Evolutionary conservation across 768 basidiomycete genomes (phyloP), one percentile per base, ranked within the genome.

Genomic region (Hericium rajendrae): DNA sequence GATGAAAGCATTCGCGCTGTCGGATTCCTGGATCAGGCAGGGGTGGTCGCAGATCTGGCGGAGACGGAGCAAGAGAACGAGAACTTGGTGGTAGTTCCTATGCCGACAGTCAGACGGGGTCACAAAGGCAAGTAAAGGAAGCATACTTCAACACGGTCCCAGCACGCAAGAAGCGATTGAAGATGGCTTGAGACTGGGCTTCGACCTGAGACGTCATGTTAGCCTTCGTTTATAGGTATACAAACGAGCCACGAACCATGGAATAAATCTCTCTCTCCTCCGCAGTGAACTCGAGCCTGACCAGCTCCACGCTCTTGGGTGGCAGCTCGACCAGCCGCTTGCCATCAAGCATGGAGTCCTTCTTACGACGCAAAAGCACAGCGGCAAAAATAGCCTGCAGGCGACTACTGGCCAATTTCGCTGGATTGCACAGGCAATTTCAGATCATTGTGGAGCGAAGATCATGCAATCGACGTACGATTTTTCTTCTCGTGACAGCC

Each of bases 31-130:
- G 37, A 88, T 81, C 6, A 89, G 72, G 13, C 75, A 78, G 2
- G 88, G 83, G 66, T 88, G 86, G 39, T 80, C 78, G 64, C 84
- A 86, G 39, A 86, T 70, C 64, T 88, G 86, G 10, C 85, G 77
- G 1, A 90, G 74, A 11, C 86, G 73, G 38, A 78, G 66, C 1
- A 80, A 68, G 63, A 80, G 66, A 4, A 76, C 73, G n/a, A 81
- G 67, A 16, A 81, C 72, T 63, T 80, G 78, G 43, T 76, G 72
- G 59, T 83, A 83, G 61, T 86, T 82, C 65, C 78, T 80, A 46
- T 12, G 38, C 9, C 12, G n/a, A 24, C 41, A 6, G 32, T 6
- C 9, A 26, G 26, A 26, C 32, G 2, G 0, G 4, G 32, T 32
- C 6, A 32, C 18, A 57, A 51, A 46, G 18, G 51, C 11, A 32